Base-by-base conservation (phyloP, 2,329 filamentous ascomycete species). In the Diaporthe amygdali region DNA sequence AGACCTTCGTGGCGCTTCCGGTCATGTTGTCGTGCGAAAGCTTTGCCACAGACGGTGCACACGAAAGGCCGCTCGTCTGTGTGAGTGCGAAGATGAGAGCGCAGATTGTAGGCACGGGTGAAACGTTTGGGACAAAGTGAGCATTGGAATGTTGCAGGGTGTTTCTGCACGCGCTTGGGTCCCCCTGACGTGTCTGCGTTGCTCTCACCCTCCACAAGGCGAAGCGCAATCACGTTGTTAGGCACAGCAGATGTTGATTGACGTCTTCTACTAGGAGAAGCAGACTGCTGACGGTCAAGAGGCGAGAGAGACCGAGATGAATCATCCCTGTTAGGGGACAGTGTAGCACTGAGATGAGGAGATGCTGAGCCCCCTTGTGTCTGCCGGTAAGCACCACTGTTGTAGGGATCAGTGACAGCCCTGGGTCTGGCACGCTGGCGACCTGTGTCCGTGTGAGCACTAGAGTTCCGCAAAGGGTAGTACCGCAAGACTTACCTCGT, bases 41-140 rank as follows among this genome's bases (percentile, higher is more conserved):
- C 96, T 82, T 99, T 99, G 66, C 94, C 94, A 76, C 96, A 99
- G 10, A 98, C 94, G 0, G 94, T 98, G 79, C 96, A 99, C 3
- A 98, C 96, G 78, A 98, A 99, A 0, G 96, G 96, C 59, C 96
- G 90, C 84, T 99, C 96, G 78, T 99, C 96, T 0, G 96, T 99
- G 79, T 99, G 96, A 0, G 96, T 99, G 56, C 96, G 93, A 72
- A 98, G 83, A 83, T 99, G 96, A 52, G 96, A 98, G 17, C 96
- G 93, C 68, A 99, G 84, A 78, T 99, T 99, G 83, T 99, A 99
- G 0, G 96, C 96, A 70, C 96, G 90, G 0, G 96, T 99, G 79
- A 99, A 99, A 20, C 94, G 91, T 82, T 99, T 99, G 0, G 96
- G 95, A 77, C 96, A 99, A 10, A 98, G 85, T 12, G 84, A 93